Base-by-base conservation (phyloP, 2,329 filamentous ascomycete genomes). In the Colletotrichum gloeosporioides region DNA sequence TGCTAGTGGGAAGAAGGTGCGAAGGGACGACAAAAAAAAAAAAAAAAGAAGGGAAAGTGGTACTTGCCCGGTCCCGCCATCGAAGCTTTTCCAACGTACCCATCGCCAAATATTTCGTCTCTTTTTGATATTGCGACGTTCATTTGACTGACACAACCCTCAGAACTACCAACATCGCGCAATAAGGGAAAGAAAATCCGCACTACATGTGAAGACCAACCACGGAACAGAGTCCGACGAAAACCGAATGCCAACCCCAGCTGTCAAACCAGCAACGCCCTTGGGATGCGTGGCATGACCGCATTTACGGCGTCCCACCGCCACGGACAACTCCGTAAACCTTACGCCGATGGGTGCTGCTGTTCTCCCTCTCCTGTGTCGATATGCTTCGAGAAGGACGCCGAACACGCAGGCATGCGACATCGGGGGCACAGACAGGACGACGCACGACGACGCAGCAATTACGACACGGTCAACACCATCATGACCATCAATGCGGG, bases 341-440 rank as follows among this genome's bases (percentile, higher is more conserved):
- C 39, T 71, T 66, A 29, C 22, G 22, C 31, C 27, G 22, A n/a
- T 36, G 29, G 44, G 34, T 68, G 55, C 31, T 63, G 71, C 39
- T 57, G 8, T 63, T 18, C 59, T 65, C 22, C 32, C 22, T 63
- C 31, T 32, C 15, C 57, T 34, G 55, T 34, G 27, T 68, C 29
- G 25, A n/a, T 27, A 27, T 36, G 61, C 73, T 75, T 75, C 73
- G 68, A 72, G 69, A 75, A 75, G 73, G 29, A 49, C 7, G 6
- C 15, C n/a, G 22, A 29, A 22, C n/a, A 36, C 16, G 15, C 67
- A 59, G 29, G 32, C 49, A 18, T 36, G n/a, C 32, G 49, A 44
- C 49, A 62, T 29, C 34, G 29, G 29, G 57, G 49, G 68, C 49
- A 62, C 34, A 61, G 55, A 59, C 65, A 22, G 55, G 4, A 53